These are phyloP conservation scores for Capsicum chinense DNA, from an alignment of 257 asterid species.

Conservation along the genomic window DNA sequence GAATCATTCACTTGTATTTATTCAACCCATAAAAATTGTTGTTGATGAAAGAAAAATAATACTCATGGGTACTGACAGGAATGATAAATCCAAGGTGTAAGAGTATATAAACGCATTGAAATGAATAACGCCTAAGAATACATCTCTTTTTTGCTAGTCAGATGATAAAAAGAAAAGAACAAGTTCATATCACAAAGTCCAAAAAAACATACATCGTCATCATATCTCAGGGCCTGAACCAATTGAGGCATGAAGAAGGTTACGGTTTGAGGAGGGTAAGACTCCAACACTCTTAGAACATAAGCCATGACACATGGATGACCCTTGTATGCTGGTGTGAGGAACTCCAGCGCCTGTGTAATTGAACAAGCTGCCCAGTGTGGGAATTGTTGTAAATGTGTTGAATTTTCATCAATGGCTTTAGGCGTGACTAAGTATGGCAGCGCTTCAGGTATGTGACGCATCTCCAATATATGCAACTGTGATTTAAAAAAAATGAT, in stretches of 20 bases:
- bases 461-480: conserved; percentile 80
- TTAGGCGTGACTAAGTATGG: conserved; percentile 94
- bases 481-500: conserved; percentile 38
- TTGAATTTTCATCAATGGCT: conserved; percentile 88
- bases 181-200: neutral
- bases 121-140: too few species aligned
- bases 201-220: conserved; percentile 68
- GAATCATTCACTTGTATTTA: neutral
- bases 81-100: neutral
- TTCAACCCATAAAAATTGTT: neutral
- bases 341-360: conserved; percentile 93
- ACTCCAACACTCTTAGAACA: conserved; percentile 93
- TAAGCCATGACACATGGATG: conserved; percentile 99
- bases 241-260: conserved; percentile 99
- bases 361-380: conserved; percentile 99
- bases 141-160: neutral
- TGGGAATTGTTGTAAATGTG: conserved; percentile 91
- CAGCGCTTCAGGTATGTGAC: conserved; percentile 86
- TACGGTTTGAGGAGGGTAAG: conserved; percentile 94
- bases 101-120: neutral
- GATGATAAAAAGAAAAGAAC: conserved; percentile 2
- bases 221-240: conserved; percentile 93
- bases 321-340: conserved; percentile 91
- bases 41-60: neutral
- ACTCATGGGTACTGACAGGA: neutral